A percentile compares a stretch with the other conserved stretches of the same genome.
phyloP scores from a whole-genome alignment of 164 flowering plant genomes.

The Macadamia tetraphylla region DNA sequence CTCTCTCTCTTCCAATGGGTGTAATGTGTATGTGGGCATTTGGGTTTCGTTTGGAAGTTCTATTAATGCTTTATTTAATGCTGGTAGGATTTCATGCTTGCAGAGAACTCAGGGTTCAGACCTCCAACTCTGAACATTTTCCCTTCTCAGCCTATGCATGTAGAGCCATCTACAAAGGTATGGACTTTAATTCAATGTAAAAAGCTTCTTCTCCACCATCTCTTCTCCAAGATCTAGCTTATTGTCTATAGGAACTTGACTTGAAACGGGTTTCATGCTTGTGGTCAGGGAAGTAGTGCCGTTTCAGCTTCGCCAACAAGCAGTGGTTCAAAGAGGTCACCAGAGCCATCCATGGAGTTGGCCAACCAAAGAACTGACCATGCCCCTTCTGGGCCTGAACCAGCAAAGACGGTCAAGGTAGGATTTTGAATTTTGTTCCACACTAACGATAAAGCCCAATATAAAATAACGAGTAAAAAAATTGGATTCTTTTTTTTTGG shows the following conservation, averaged over 20 bases:
- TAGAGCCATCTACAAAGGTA: conserved; percentile 64
- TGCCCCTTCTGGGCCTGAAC: conserved; percentile 36
- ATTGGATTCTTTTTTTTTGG: background rate
- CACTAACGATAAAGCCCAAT: no score
- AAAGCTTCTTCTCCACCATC: background rate
- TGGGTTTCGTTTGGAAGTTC: no score
- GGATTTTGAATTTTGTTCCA: background rate
- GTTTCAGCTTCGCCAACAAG: conserved; percentile 43
- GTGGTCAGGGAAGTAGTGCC: conserved; percentile 43
- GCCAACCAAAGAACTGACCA: conserved; percentile 49
- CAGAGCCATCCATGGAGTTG: conserved; percentile 73
- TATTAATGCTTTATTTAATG: conserved; percentile 3
- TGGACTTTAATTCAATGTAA: background rate
- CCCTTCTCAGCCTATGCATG: conserved; percentile 99
- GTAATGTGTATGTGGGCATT: background rate
- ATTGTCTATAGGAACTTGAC: background rate
- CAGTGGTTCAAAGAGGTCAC: conserved; percentile 56
- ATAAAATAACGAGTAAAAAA: no score
- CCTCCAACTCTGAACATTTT: conserved; percentile 96
- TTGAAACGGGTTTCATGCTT: background rate
- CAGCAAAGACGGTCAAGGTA: conserved; percentile 64
- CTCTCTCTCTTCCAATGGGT: background rate
- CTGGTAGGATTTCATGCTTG: conserved; percentile 15
- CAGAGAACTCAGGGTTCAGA: conserved; percentile 72
- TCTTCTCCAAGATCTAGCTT: background rate